Evolutionary conservation across 495 filamentous ascomycete species (phyloP).

Genomic region (Trichoderma erinaceum): DNA sequence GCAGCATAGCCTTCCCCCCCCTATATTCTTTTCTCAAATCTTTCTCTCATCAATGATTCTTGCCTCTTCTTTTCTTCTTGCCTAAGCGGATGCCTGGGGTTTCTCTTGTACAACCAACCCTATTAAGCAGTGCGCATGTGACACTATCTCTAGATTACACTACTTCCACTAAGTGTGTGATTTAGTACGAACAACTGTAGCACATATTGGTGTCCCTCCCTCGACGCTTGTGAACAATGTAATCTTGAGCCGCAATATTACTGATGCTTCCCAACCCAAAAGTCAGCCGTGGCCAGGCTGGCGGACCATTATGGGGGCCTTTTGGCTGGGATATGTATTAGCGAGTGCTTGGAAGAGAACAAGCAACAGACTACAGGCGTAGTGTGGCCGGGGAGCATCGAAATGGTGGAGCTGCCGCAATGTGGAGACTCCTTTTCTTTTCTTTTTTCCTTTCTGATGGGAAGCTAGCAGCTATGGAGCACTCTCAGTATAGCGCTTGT

Average conservation of each 20-base stretch:
- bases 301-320: not conserved
- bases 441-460: not conserved
- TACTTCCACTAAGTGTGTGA: too few species aligned
- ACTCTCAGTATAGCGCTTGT: not conserved
- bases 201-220: too few species aligned
- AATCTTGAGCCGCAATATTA: not conserved
- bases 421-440: not conserved
- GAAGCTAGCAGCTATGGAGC: not conserved
- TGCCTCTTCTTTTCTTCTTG: too few species aligned
- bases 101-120: too few species aligned
- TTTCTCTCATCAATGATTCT: too few species aligned
- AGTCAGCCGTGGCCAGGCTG: conserved; percentile 1
- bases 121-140: too few species aligned
- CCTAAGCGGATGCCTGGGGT: too few species aligned
- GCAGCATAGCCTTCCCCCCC: too few species aligned
- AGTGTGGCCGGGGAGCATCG: too few species aligned
- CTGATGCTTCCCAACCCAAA: not conserved
- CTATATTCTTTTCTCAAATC: too few species aligned
- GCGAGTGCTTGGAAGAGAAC: not conserved
- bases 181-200: too few species aligned
- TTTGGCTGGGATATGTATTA: not conserved
- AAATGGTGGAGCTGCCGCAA: not conserved
- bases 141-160: too few species aligned
- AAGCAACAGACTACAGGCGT: conserved; percentile 4
- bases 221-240: not conserved